Evolutionary conservation across 352 stramenopile genomes (phyloP).

Genomic region (Pseudoperonospora humuli): DNA sequence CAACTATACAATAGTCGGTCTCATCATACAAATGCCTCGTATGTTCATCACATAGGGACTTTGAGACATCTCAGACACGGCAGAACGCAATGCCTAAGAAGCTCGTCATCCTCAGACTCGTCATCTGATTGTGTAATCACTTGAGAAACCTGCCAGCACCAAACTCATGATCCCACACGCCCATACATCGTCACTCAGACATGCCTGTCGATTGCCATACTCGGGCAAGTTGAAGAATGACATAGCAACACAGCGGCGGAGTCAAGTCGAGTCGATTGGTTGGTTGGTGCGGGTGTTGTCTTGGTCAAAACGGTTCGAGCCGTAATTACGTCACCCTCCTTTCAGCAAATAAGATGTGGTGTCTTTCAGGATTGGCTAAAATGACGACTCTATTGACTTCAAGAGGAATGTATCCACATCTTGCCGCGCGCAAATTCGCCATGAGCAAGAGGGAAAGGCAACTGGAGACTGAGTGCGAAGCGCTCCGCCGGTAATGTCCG

Average conservation of each 20-base stretch:
- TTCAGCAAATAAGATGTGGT: no score
- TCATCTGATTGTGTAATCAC: conserved; percentile 89
- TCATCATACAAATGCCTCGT: conserved; percentile 91
- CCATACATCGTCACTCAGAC: no score
- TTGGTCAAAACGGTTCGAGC: background rate
- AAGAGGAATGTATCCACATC: no score
- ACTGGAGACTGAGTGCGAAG: no score
- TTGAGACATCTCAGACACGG: conserved; percentile 40
- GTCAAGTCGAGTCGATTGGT: conserved; percentile 5
- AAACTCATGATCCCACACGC: background rate
- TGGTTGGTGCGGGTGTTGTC: background rate
- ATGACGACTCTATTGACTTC: no score
- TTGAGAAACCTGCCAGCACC: conserved; percentile 59
- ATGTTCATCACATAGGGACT: conserved; percentile 77
- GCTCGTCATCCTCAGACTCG: conserved; percentile 80
- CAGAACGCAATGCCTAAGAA: conserved; percentile 73
- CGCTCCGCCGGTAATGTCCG: no score
- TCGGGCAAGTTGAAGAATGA: conserved; percentile 14
- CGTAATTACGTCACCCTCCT: background rate
- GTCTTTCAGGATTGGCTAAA: no score
- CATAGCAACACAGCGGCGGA: conserved; percentile 1
- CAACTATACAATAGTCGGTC: conserved; percentile 34
- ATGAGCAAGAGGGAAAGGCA: no score
- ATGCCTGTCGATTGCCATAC: background rate
- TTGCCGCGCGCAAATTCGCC: no score